Base-by-base conservation (phyloP, 2,329 filamentous ascomycete genomes). In the Diaporthe eres region DNA sequence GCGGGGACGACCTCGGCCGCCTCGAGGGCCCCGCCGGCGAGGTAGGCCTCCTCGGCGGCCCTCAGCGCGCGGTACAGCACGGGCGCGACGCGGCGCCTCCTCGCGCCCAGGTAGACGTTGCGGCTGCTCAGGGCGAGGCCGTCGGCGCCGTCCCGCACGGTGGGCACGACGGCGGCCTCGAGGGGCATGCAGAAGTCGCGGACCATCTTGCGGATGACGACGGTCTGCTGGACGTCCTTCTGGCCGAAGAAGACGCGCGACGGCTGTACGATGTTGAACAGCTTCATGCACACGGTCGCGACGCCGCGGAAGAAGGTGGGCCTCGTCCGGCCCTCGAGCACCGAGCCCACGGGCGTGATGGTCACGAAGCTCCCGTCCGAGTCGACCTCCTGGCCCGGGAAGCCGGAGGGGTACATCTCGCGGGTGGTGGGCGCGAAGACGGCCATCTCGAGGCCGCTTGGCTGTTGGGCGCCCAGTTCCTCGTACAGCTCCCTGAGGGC, bases 271-370 rank as follows among this genome's bases (percentile, higher is more conserved):
- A 95, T 94, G 81, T 96, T 96, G 86, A 97, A 96, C 19, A 97
- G 86, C 85, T 97, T 99, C 91, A 96, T 97, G 86, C 96, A 98
- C 2, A 99, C 94, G 1, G 97, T 99, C 28, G 97, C 96, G 47
- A 99, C 97, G 53, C 97, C 97, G 67, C 97, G 90, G 86, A 99
- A 99, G 85, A 99, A 99, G 58, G 97, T 97, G 3, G 97, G 97
- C 22, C 97, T 89, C 61, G 93, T 95, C 6, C 90, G 90, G 22
- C 97, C 97, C 86, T 99, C 97, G 5, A 98, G 89, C 37, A 96
- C 88, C 79, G 92, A 92, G 9, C 92, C 92, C 1, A 98, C 88
- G 1, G 97, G 97, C 0, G 95, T 98, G 79, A 99, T 94, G 28
- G 92, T 96, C 42, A 99, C 94, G 81, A 98, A 99, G 75, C 93